Evolutionary conservation across 169 alveolate species (phyloP).

Genomic region (Plasmodium vivax): DNA sequence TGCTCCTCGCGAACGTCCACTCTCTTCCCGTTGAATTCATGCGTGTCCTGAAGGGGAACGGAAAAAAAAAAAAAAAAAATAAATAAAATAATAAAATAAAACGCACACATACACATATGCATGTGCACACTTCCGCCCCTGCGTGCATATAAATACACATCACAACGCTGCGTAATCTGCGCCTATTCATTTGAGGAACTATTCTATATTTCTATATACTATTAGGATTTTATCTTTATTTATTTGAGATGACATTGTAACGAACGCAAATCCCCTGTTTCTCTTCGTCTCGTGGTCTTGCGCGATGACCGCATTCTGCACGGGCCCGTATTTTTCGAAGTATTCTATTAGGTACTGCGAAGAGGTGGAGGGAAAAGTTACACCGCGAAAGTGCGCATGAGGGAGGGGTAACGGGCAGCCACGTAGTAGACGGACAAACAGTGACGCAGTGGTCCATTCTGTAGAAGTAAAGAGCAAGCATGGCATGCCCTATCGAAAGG

Average conservation of each 20-base stretch:
- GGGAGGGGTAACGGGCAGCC: not conserved
- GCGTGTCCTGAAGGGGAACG: constrained; percentile 32
- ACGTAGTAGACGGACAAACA: not conserved
- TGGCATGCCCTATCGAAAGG: not conserved
- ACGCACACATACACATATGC: not conserved
- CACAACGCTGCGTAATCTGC: not conserved
- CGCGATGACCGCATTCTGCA: constrained; percentile 57
- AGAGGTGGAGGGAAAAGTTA: not conserved
- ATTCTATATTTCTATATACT: constrained; percentile 23
- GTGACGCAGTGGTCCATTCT: not conserved
- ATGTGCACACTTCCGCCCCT: not conserved
- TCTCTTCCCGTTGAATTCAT: constrained; percentile 59
- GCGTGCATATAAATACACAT: not conserved
- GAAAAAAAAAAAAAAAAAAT: not conserved
- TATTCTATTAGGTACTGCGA: constrained; percentile 36
- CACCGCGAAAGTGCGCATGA: constrained; percentile 12
- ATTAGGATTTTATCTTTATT: constrained; percentile 47
- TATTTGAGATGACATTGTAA: constrained; percentile 68
- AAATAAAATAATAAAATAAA: not conserved
- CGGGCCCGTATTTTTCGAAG: constrained; percentile 71
- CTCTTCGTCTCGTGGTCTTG: constrained; percentile 72
- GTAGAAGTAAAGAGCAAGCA: not conserved
- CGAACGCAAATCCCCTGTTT: constrained; percentile 72
- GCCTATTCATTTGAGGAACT: not conserved
- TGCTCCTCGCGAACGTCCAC: constrained; percentile 72